Percentiles rank a stretch among this genome's conserved stretches.
These are phyloP conservation scores for Amanita brunnescens DNA, from an alignment of 768 basidiomycete genomes.

Conservation along the genomic window DNA sequence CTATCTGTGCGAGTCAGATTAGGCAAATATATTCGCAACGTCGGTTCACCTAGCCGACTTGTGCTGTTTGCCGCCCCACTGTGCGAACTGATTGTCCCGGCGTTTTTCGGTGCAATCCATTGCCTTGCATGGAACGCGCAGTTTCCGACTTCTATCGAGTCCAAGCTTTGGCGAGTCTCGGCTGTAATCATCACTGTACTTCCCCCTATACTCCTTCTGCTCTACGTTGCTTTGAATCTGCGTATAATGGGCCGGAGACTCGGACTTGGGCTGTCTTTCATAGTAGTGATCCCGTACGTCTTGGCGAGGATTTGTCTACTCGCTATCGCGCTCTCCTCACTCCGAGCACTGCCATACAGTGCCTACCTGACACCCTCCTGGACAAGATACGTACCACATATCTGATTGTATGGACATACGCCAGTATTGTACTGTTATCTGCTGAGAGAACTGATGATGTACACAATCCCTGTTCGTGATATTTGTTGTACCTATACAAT, in stretches of 20 bases:
- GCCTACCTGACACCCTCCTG: background rate
- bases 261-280: too few species aligned
- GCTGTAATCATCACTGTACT: background rate
- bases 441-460: too few species aligned
- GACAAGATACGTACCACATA: constrained; percentile 1
- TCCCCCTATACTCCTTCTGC: too few species aligned
- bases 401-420: too few species aligned
- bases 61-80: too few species aligned
- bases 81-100: too few species aligned
- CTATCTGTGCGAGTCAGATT: background rate
- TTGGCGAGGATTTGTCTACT: background rate
- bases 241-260: too few species aligned
- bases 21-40: background rate
- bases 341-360: background rate
- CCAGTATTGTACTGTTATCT: too few species aligned
- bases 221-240: too few species aligned
- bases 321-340: background rate
- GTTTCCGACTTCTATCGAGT: background rate
- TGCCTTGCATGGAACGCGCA: background rate
- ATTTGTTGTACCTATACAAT: too few species aligned
- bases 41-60: too few species aligned
- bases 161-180: background rate
- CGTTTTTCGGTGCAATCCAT: background rate
- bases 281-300: background rate
- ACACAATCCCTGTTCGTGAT: too few species aligned